Evolutionary conservation across 2,329 filamentous ascomycete species (phyloP), one percentile per base, ranked within the genome.

Genomic region (Penicillium sp.): DNA sequence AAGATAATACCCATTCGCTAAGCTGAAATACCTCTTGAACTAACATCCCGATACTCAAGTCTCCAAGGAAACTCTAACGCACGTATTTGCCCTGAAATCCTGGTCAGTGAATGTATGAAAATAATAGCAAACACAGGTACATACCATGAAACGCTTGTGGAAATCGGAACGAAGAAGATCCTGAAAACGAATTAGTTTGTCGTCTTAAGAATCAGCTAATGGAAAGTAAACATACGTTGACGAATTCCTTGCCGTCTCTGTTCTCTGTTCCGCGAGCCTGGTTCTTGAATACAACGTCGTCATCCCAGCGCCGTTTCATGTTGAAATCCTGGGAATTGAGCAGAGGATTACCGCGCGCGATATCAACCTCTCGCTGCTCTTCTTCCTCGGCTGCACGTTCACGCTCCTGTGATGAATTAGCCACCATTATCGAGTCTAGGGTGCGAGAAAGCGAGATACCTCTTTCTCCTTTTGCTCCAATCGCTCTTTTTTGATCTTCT

Each of bases 211-310:
- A 36, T 29, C 13, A 49, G n/a, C 38, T 48, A 41, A 33, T 44
- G 47, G 48, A 49, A 35, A n/a, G 21, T 21, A 36, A 41, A 49
- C 87, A 79, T 74, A 91, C 92, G 73, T 99, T 99, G 75, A 99
- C 93, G 78, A 99, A 99, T 76, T 96, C 93, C 80, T 93, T 96
- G 80, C 89, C 92, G 62, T 89, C 87, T 80, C 89, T 93, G 62
- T 97, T 91, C 71, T 97, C 93, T 0, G 93, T 96, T 9, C 93
- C 94, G 58, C 94, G 85, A 35, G 93, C 94, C 78, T 99, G 94
- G 75, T 99, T 99, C 81, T 96, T 97, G 79, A 99, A 99, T 3
- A 99, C 93, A 13, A 99, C 94, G 73, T 99, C 94, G 69, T 99
- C 94, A 68, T 99, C 94, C 94, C 94, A 99, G 67, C 93, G 79